These are phyloP conservation scores for Irpex sp. DNA, from an alignment of 1,284 basidiomycete species.

Conservation along the genomic window DNA sequence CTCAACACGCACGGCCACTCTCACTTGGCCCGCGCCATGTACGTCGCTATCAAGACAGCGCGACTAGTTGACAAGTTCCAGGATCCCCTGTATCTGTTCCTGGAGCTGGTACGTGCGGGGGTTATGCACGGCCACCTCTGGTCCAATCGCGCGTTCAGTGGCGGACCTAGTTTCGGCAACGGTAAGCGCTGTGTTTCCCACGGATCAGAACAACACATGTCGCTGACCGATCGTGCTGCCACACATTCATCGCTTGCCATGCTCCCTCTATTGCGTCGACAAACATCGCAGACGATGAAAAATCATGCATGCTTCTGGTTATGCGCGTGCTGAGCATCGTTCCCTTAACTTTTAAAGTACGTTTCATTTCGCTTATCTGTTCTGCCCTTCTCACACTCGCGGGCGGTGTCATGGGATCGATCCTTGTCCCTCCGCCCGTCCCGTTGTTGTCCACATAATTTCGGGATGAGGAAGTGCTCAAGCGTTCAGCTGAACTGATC, in stretches of 20 bases:
- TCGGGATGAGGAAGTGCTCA: not conserved
- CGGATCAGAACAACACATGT: conserved; percentile 18
- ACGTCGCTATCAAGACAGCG: conserved; percentile 71
- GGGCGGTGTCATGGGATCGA: conserved; percentile 14
- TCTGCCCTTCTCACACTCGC: conserved; percentile 1
- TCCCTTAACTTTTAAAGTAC: conserved; percentile 87
- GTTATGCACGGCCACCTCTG: conserved; percentile 94
- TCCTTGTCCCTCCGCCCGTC: conserved; percentile 1
- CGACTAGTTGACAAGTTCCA: conserved; percentile 93
- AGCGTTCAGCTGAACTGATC: not conserved
- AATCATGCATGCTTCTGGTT: conserved; percentile 88
- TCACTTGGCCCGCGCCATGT: conserved; percentile 86
- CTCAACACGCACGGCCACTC: conserved; percentile 88
- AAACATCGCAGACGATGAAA: conserved; percentile 72
- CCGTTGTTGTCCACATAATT: conserved; percentile 1
- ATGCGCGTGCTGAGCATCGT: conserved; percentile 96
- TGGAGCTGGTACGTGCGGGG: conserved; percentile 90
- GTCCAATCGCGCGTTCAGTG: conserved; percentile 86
- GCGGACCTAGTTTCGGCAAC: conserved; percentile 92
- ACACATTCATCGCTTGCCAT: not conserved
- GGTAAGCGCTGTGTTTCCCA: conserved; percentile 45
- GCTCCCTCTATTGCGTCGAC: conserved; percentile 12
- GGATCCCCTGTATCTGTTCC: conserved; percentile 89
- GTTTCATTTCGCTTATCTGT: conserved; percentile 22
- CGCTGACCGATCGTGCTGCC: conserved; percentile 7